Percentiles rank a stretch among this genome's conserved stretches.
Evolutionary conservation across 495 filamentous ascomycete genomes (phyloP).

Genomic region (Tuber brumale): DNA sequence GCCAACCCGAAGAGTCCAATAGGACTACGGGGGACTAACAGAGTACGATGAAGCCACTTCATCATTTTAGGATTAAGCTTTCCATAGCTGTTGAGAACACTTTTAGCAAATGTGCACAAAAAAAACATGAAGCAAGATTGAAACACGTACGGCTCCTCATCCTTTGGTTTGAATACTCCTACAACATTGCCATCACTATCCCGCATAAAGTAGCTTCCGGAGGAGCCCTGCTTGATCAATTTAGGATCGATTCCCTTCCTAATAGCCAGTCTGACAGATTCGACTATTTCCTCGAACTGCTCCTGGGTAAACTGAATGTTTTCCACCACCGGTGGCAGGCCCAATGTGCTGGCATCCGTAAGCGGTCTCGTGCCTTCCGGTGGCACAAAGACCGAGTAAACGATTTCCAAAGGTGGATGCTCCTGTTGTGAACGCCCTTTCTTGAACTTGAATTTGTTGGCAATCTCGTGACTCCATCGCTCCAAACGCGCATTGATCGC

Average conservation of each 20-base stretch:
- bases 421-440: slow-evolving; percentile 57
- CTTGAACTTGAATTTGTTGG: slow-evolving; percentile 89
- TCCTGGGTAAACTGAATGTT: slow-evolving; percentile 57
- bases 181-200: slow-evolving; percentile 88
- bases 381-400: slow-evolving; percentile 91
- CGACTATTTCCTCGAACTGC: slow-evolving; percentile 82
- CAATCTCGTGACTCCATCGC: slow-evolving; percentile 96
- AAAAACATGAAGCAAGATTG: not conserved
- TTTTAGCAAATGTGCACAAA: slow-evolving; percentile 17
- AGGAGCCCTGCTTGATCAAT: slow-evolving; percentile 94
- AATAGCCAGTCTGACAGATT: slow-evolving; percentile 83
- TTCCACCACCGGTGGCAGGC: slow-evolving; percentile 27
- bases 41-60: slow-evolving; percentile 87
- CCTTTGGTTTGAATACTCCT: slow-evolving; percentile 97
- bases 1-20: not conserved
- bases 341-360: slow-evolving; percentile 53
- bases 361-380: slow-evolving; percentile 77
- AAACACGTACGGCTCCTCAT: slow-evolving; percentile 84
- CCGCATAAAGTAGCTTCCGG: slow-evolving; percentile 94
- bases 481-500: slow-evolving; percentile 96
- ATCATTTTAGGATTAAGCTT: slow-evolving; percentile 80
- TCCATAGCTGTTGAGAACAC: slow-evolving; percentile 32
- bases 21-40: slow-evolving; percentile 44
- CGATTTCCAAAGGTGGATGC: slow-evolving; percentile 66
- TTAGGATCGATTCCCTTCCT: slow-evolving; percentile 86